Base-by-base conservation (phyloP, 805 yeast genomes). In the Schwanniomyces occidentalis region DNA sequence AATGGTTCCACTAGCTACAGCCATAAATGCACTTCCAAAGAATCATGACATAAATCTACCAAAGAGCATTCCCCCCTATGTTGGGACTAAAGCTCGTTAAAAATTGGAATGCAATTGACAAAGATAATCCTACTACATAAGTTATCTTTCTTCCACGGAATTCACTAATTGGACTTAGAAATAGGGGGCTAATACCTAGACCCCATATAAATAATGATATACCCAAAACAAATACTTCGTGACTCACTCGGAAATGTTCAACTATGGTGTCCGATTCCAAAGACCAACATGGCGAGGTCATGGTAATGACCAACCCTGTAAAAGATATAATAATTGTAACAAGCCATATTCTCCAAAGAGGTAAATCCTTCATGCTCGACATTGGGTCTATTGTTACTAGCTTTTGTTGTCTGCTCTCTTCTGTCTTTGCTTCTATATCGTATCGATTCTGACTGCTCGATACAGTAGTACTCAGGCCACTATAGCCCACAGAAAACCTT, bases 111-210 rank as follows among this genome's bases (percentile, higher is more conserved):
- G n/a, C n/a, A n/a, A n/a, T n/a, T n/a, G n/a, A n/a, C n/a, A n/a
- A n/a, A n/a, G n/a, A n/a, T n/a, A 37, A 37, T 17, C 61, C 61
- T 2, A 61, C 52, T 1, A 66, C 40, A 24, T 83, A 57, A 4
- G 77, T 56, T 6, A 71, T 63, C 26, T 73, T 74, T 37, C 93
- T 64, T 2, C 93, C 93, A 40, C 70, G 63, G 21, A 76, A 58
- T 52, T 85, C 93, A 14, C 85, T 77, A 9, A 76, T 50, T 33
- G 76, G 75, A 2, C 88, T 83, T 37, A 83, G 45, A 33, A 59
- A 54, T 17, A 56, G 46, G 2, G 58, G 59, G 6, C 65, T 63
- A 6, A 48, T 44, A 10, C 63, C 63, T 25, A 59, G 39, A 4
- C 55, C 55, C 48, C 50, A 47, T 16, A 56, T 54, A 36, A 43